These are phyloP conservation scores for Penicillium desertorum DNA, from an alignment of 495 filamentous ascomycete species.

Conservation along the genomic window DNA sequence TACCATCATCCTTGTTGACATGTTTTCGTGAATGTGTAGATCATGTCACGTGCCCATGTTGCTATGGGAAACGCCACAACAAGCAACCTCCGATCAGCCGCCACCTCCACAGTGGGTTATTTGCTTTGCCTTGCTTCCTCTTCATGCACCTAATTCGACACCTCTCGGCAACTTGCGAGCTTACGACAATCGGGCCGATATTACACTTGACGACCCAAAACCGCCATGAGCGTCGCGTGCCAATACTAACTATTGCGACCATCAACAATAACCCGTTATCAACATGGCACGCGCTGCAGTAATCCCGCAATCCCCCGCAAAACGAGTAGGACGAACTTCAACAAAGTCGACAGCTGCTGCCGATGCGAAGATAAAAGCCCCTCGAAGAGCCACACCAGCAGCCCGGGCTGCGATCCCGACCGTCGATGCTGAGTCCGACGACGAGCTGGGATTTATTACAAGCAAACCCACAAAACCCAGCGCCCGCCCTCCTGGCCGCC, in stretches of 20 bases:
- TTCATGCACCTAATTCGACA: constrained; percentile 14
- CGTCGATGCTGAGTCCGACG: constrained; percentile 29
- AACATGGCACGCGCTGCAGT: constrained; percentile 46
- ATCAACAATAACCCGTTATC: constrained; percentile 12
- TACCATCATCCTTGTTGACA: neutral
- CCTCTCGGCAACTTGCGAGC: constrained; percentile 5
- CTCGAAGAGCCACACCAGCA: constrained; percentile 23
- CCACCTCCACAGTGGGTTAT: constrained; percentile 15
- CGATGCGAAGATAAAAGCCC: constrained; percentile 18
- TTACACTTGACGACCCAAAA: constrained; percentile 2
- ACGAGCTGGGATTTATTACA: constrained; percentile 41
- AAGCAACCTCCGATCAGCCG: constrained; percentile 7
- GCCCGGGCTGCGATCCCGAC: constrained; percentile 19
- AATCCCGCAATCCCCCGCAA: constrained; percentile 38
- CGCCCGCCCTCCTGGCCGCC: constrained; percentile 19
- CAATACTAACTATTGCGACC: constrained; percentile 8
- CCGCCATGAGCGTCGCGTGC: constrained; percentile 24
- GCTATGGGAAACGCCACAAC: constrained; percentile 13
- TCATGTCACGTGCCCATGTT: constrained; percentile 8
- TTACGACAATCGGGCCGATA: constrained; percentile 6
- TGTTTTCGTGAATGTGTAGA: neutral
- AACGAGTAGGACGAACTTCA: constrained; percentile 31
- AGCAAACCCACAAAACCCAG: constrained; percentile 18
- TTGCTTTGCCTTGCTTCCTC: constrained; percentile 11
- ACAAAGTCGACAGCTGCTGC: constrained; percentile 18